Evolutionary conservation across 2,329 filamentous ascomycete species (phyloP), one percentile per base, ranked within the genome.

Genomic region (Paraconiothyrium sp.): DNA sequence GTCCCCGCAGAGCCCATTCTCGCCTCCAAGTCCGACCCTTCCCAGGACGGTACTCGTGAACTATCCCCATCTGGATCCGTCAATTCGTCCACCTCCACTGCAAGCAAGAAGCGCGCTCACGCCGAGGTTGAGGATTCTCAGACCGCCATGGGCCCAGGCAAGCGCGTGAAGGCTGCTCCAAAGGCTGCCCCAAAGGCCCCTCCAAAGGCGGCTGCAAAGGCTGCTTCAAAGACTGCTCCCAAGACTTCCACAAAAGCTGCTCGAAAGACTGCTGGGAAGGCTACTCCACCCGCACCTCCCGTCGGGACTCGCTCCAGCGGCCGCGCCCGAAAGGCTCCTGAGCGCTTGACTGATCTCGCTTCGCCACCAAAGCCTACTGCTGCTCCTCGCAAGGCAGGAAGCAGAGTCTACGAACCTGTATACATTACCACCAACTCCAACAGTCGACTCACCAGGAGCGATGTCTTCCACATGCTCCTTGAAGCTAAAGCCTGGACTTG

Each of bases 381-480:
- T 24, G 11, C 47, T 9, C 55, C 62, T 7, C 30, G 49, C 6
- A 72, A 66, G 44, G 62, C 66, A 20, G 48, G 47, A 0, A 67
- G 67, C 57, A 75, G 67, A 37, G 68, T 74, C 30, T 77, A 73
- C 54, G 69, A 75, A 13, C 72, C 76, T 0, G 54, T 67, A 56
- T 75, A 70, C 60, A 68, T 76, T 24, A 76, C 76, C 4, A 75
- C 75, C 34, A 71, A 76, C 54, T 65, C 74, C 7, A 69, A 65
- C 16, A 72, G 67, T 22, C 72, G 72, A 13, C 66, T 79, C 3
- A 69, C 57, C 7, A 76, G 75, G 54, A 71, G 68, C 16, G 76
- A 79, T 58, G 51, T 78, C 47, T 75, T 73, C 54, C 74, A 77
- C 59, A 64, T 77, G 63, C 72, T 78, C 5, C 67, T 73, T n/a